A percentile compares a stretch with the other conserved stretches of the same genome.
phyloP scores from a whole-genome alignment of 768 basidiomycete species.

The Baorangia bicolor region DNA sequence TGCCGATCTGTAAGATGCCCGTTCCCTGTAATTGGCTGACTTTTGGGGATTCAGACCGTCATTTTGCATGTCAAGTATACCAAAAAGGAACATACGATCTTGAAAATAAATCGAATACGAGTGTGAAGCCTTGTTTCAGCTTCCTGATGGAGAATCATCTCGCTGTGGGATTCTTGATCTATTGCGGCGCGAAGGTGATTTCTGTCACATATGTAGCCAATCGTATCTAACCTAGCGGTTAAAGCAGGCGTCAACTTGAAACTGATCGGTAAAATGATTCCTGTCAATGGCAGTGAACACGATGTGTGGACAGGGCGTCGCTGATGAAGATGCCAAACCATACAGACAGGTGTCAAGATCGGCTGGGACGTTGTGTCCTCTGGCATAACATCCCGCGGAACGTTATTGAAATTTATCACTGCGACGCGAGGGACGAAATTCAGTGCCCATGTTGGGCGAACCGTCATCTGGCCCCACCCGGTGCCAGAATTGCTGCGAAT shows the following conservation, averaged over 20 bases:
- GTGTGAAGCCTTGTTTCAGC: neutral
- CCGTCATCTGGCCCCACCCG: neutral
- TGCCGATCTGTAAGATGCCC: neutral
- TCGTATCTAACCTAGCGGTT: no score
- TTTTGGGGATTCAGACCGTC: neutral
- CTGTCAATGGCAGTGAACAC: neutral
- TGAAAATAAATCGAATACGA: neutral
- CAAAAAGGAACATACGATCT: no score
- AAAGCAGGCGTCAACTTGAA: conserved; percentile 2
- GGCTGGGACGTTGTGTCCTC: neutral
- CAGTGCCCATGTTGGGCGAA: neutral
- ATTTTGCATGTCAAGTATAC: neutral
- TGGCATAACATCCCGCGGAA: neutral
- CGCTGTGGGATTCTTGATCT: neutral
- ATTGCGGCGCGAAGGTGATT: neutral
- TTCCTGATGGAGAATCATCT: neutral
- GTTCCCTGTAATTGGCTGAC: neutral
- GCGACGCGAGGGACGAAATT: neutral
- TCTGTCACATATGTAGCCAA: neutral
- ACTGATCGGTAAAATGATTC: conserved; percentile 4
- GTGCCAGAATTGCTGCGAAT: neutral
- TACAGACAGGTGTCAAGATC: conserved; percentile 1
- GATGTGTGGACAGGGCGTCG: neutral
- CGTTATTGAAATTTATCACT: neutral
- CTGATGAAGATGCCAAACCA: neutral